Percentiles rank a stretch among this genome's conserved stretches.
Evolutionary conservation across 75 land plant species (phyloP).

Genomic region (Pinus tabuliformis): DNA sequence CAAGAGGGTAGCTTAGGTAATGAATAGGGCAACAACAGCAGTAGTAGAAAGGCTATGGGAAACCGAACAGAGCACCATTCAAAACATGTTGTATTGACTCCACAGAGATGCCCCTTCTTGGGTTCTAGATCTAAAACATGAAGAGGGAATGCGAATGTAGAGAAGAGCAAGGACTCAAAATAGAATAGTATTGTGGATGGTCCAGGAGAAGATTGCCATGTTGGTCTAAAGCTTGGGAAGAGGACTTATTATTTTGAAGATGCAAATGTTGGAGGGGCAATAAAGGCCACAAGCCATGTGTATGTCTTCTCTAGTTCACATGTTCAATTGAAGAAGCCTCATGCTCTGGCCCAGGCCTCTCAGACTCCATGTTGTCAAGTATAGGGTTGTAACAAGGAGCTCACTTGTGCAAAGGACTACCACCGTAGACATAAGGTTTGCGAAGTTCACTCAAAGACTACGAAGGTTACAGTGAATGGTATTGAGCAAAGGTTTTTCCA

Average conservation of each 20-base stretch:
- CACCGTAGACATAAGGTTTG: constrained; percentile 72
- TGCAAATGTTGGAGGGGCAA: constrained; percentile 4
- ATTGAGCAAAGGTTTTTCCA: constrained; percentile 63
- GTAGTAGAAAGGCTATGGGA: neutral
- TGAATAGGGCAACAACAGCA: neutral
- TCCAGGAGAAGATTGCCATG: constrained; percentile 26
- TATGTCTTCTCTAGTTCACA: constrained; percentile 1
- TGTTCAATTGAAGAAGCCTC: constrained; percentile 25
- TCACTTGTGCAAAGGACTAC: constrained; percentile 61
- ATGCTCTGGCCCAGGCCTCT: constrained; percentile 13
- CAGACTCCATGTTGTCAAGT: constrained; percentile 59
- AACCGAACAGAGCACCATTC: neutral
- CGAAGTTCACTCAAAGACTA: constrained; percentile 57
- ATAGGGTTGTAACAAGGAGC: constrained; percentile 74
- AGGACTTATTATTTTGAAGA: constrained; percentile 34
- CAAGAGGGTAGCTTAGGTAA: neutral
- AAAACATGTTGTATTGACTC: neutral
- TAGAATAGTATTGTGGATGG: constrained; percentile 1
- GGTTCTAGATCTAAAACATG: constrained; percentile 2
- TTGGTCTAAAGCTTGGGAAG: constrained; percentile 71
- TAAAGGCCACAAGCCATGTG: neutral
- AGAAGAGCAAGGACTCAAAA: neutral
- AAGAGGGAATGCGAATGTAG: neutral
- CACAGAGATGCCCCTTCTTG: neutral
- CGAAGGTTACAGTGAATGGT: constrained; percentile 60